Percentiles rank a stretch among this genome's conserved stretches.
Conservation (phyloP, 768 basidiomycete genomes). For the Pisolithus marmoratus region DNA sequence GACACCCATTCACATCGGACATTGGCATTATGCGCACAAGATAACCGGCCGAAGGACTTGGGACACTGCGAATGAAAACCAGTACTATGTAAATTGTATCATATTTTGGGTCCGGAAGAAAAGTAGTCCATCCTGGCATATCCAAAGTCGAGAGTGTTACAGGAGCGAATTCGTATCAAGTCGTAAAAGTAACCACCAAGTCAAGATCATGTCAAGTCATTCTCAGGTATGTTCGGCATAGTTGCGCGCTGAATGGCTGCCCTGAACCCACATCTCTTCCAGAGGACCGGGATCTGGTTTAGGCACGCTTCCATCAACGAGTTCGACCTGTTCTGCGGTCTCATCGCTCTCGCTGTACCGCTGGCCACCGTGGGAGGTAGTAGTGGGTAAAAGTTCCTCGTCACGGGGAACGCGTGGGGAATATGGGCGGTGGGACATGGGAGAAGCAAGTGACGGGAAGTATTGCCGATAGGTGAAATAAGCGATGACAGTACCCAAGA, state of each 20-base stretch:
- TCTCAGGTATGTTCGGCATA: slow-evolving; percentile 4
- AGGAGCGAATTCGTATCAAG: too few species aligned
- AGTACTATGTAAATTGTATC: too few species aligned
- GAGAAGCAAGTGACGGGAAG: slow-evolving; percentile 65
- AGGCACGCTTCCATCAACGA: slow-evolving; percentile 12
- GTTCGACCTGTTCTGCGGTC: slow-evolving; percentile 21
- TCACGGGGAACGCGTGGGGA: slow-evolving; percentile 56
- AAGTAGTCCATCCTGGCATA: too few species aligned
- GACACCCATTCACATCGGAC: too few species aligned
- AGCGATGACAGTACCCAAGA: slow-evolving; percentile 66
- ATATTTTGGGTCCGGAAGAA: too few species aligned
- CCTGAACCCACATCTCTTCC: slow-evolving; percentile 28
- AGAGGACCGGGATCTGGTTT: slow-evolving; percentile 5
- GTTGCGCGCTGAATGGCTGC: slow-evolving; percentile 22
- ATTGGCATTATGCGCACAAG: too few species aligned
- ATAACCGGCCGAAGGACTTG: too few species aligned
- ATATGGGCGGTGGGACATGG: slow-evolving; percentile 63
- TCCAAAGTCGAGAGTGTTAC: too few species aligned
- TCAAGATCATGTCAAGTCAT: too few species aligned
- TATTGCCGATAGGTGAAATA: slow-evolving; percentile 82
- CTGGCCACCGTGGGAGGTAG: slow-evolving; percentile 7
- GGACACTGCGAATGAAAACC: too few species aligned
- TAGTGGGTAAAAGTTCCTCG: slow-evolving; percentile 38
- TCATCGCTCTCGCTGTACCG: slow-evolving; percentile 12
- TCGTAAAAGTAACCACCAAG: too few species aligned